These are phyloP conservation scores for Ettlia oleoabundans DNA, from an alignment of 139 green algal genomes.

Conservation along the genomic window DNA sequence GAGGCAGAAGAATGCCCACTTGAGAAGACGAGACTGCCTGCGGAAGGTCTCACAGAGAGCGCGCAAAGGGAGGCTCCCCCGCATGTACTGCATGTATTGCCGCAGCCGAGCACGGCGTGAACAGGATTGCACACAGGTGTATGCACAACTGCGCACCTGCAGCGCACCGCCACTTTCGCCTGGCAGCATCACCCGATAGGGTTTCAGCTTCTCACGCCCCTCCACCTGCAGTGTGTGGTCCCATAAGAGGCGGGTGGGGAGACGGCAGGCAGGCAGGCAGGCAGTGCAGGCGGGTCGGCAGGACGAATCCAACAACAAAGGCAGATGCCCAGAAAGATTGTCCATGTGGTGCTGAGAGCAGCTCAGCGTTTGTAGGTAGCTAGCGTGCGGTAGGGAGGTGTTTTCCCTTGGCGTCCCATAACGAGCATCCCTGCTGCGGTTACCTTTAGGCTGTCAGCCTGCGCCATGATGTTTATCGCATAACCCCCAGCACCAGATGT, in stretches of 20 bases:
- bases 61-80: not conserved
- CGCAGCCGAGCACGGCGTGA: not conserved
- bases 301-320: no score
- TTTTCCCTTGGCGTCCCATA: not conserved
- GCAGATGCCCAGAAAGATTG: no score
- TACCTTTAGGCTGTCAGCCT: constrained; percentile 47
- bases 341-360: no score
- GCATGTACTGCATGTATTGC: not conserved
- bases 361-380: not conserved
- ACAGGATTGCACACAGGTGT: not conserved
- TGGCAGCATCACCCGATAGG: constrained; percentile 46
- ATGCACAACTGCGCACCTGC: not conserved
- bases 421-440: not conserved
- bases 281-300: no score
- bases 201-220: constrained; percentile 30
- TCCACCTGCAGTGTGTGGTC: constrained; percentile 26
- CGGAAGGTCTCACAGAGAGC: no score
- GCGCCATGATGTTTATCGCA: constrained; percentile 57
- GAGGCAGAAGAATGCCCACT: no score
- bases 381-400: not conserved
- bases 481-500: constrained; percentile 49
- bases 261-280: no score
- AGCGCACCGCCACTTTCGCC: constrained; percentile 20
- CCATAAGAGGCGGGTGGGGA: no score
- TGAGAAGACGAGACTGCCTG: no score